Conservation (phyloP, 192 early-diverging fungal species). For the Obelidium mucronatum region DNA sequence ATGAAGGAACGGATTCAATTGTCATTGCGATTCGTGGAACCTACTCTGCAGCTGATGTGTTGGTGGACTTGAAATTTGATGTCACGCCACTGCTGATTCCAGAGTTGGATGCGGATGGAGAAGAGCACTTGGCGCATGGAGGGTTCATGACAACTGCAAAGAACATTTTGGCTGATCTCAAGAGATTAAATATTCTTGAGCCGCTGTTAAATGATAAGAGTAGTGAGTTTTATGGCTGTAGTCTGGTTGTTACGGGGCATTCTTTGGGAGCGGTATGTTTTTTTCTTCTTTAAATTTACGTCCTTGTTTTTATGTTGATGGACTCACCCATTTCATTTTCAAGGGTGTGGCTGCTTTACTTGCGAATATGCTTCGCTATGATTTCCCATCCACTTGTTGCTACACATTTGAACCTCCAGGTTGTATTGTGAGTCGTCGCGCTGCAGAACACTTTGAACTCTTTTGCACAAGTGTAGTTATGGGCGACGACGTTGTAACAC, state of each 20-base stretch:
- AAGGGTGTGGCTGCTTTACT: constrained; percentile 51
- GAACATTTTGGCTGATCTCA: constrained; percentile 43
- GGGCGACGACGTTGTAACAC: constrained; percentile 50
- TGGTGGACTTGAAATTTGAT: constrained; percentile 55
- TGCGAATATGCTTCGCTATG: constrained; percentile 33
- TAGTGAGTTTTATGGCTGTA: constrained; percentile 32
- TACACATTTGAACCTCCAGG: constrained; percentile 46
- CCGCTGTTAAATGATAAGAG: constrained; percentile 25
- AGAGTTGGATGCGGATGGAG: constrained; percentile 39
- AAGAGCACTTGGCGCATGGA: constrained; percentile 37
- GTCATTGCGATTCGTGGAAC: constrained; percentile 56
- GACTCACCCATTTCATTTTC: neutral
- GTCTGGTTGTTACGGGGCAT: constrained; percentile 51
- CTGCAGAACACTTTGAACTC: constrained; percentile 41
- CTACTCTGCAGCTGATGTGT: constrained; percentile 46
- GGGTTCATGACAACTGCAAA: constrained; percentile 45
- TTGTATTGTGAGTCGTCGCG: constrained; percentile 25
- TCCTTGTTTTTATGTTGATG: neutral
- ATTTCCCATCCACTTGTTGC: constrained; percentile 36
- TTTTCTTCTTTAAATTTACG: neutral
- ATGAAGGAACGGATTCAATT: constrained; percentile 46
- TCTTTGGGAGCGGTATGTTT: constrained; percentile 46
- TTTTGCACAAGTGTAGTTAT: constrained; percentile 51
- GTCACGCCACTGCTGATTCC: constrained; percentile 36
- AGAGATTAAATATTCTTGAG: constrained; percentile 28